Evolutionary conservation across 202 grass and related monocot genomes (phyloP), one percentile per base, ranked within the genome.

Genomic region (Schoenoplectus triqueter): DNA sequence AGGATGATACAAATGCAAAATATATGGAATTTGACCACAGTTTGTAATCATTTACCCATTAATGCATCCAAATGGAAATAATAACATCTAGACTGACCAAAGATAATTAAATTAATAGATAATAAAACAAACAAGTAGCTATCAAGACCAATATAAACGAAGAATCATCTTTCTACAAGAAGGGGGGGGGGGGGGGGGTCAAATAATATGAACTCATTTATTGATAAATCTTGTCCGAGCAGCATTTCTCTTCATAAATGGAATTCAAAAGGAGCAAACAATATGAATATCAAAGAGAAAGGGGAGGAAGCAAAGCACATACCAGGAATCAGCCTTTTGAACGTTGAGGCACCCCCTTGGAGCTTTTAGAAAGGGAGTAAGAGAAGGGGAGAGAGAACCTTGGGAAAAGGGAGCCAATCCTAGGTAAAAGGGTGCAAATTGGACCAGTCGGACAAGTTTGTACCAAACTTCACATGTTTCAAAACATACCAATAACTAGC

Each of bases 351-450:
- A 78, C 52, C 52, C 52, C 73, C 13, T 59, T 57, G 51, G 22
- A 41, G 73, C 73, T 59, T 31, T 72, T 59, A 78, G 52, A 78
- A 78, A 41, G 52, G 21, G 31, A 78, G 21, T 39, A 6, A 8
- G 73, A 15, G 21, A 57, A 77, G 52, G 71, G 13, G 52, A 59
- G 20, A 77, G 11, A 42, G 31, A 31, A 31, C 40, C 73, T 3
- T 59, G 52, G 73, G 22, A 41, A 31, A 50, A 78, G 52, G 73
- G 73, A 11, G 22, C 21, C 73, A 57, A 59, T 59, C 73, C 52
- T 78, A 78, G 73, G 73, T 77, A 59, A 77, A 73, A 77, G 21
- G 73, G 45, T 2, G 73, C 73, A 78, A 42, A 59, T 57, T 78
- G 22, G 20, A 78, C 73, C 73, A 59, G 52, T 50, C 10, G 69